Evolutionary conservation across 2,329 filamentous ascomycete genomes (phyloP), one percentile per base, ranked within the genome.

Genomic region (Cladophialophora immunda): DNA sequence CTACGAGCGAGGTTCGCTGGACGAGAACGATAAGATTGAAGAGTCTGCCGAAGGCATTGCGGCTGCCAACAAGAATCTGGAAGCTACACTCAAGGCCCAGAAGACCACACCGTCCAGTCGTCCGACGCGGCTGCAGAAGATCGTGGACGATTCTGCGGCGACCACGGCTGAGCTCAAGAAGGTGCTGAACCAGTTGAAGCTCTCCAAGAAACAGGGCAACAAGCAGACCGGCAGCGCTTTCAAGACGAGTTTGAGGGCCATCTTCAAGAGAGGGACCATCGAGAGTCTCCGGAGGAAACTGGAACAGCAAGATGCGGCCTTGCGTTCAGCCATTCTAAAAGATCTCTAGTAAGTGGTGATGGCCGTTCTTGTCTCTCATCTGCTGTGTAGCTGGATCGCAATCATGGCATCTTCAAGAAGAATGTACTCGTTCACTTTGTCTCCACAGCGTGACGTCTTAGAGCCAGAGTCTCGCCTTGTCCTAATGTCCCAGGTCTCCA

Each of bases 1-100:
- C 4, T 64, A 69, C 38, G 22, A 63, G 22, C 54, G 52, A 52
- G 67, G 67, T 1, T 64, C 67, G 3, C 34, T 64, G 4, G 55
- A 64, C 19, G 50, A 63, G 29, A 63, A 67, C 57, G 53, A 67
- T 15, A 19, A 36, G 27, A 47, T 69, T 47, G 67, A 69, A 27
- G 45, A 50, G 38, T 61, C 60, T 47, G 63, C 67, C 15, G 13
- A 64, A 11, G 4, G 17, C 22, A 58, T 69, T 25, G n/a, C 25
- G 6, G 38, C 50, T 22, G 52, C 65, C n/a, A 68, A 68, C 34
- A 61, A 61, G 13, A 57, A 58, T 15, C 38, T 68, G n/a, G 36
- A 62, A 19, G 41, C 57, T 4, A 29, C 29, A 2, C 30, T 68
- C 9, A 47, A 41, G 11, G n/a, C n/a, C 11, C 61, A 58, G 17